Evolutionary conservation across 2,329 filamentous ascomycete genomes (phyloP).

Genomic region (Mycosphaerella sp.): DNA sequence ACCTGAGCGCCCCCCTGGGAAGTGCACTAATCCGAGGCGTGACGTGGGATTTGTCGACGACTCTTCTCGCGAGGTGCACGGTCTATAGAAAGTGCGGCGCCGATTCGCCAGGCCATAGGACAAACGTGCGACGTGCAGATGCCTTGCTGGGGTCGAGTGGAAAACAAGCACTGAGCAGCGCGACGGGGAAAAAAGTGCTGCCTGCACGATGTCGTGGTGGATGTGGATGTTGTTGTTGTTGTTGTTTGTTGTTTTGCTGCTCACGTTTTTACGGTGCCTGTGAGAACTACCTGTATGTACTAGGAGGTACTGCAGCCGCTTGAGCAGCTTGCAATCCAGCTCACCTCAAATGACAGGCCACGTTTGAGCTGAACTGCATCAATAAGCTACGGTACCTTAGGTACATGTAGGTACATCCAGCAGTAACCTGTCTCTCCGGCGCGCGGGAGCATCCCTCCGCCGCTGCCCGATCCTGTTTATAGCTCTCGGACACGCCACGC

Average conservation of each 20-base stretch:
- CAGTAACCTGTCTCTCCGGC: neutral
- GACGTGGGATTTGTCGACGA: constrained; percentile 2
- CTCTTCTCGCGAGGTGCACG: neutral
- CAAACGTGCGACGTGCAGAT: neutral
- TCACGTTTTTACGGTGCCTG: too few relatives aligned
- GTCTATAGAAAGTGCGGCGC: neutral
- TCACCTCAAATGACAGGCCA: neutral
- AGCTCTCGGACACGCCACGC: too few relatives aligned
- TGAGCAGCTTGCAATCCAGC: too few relatives aligned
- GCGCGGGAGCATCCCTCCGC: too few relatives aligned
- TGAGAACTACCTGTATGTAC: too few relatives aligned
- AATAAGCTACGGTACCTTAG: neutral
- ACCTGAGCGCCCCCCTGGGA: neutral
- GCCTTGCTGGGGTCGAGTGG: neutral
- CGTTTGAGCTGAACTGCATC: neutral
- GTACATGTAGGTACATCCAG: neutral
- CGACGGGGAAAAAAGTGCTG: neutral
- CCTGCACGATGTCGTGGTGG: neutral
- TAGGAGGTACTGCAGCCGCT: too few relatives aligned
- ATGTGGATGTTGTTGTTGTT: neutral
- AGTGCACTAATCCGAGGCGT: neutral
- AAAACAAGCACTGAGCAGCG: neutral
- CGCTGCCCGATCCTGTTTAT: too few relatives aligned
- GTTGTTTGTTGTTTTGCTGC: neutral
- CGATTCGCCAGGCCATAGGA: neutral